phyloP scores from a whole-genome alignment of 106 monocot species.

The Dendrobium catenatum region DNA sequence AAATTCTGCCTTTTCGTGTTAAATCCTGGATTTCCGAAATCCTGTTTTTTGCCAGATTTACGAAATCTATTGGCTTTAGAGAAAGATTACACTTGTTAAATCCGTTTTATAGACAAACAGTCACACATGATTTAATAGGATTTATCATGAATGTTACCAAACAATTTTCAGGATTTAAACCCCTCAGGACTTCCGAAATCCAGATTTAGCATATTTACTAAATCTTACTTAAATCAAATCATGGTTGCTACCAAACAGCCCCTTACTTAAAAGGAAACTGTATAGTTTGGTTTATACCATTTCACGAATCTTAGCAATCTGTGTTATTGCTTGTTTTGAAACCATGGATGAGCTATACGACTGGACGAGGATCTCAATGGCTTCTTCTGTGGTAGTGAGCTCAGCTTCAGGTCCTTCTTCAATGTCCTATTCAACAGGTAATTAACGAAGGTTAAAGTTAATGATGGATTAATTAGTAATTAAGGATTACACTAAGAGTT shows the following conservation, averaged over 20 bases:
- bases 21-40: too few species aligned
- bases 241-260: too few species aligned
- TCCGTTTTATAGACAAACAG: too few species aligned
- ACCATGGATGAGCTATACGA: conserved; percentile 27
- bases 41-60: too few species aligned
- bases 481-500: not conserved
- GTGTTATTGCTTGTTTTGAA: conserved; percentile 1
- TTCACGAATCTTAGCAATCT: conserved; percentile 26
- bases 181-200: too few species aligned
- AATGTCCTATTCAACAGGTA: conserved; percentile 14
- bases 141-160: too few species aligned
- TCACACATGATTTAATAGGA: too few species aligned
- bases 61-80: too few species aligned
- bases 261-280: not conserved
- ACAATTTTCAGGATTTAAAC: too few species aligned
- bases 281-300: conserved; percentile 14
- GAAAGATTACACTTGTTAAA: rapidly evolving
- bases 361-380: conserved; percentile 32
- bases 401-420: conserved; percentile 12
- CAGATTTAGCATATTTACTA: too few species aligned
- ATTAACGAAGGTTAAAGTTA: not conserved
- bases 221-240: too few species aligned
- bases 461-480: not conserved
- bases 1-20: too few species aligned
- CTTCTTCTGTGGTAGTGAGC: conserved; percentile 12